These are phyloP conservation scores for Lignosus rhinocerotis DNA, from an alignment of 1,284 basidiomycete genomes.

Conservation along the genomic window DNA sequence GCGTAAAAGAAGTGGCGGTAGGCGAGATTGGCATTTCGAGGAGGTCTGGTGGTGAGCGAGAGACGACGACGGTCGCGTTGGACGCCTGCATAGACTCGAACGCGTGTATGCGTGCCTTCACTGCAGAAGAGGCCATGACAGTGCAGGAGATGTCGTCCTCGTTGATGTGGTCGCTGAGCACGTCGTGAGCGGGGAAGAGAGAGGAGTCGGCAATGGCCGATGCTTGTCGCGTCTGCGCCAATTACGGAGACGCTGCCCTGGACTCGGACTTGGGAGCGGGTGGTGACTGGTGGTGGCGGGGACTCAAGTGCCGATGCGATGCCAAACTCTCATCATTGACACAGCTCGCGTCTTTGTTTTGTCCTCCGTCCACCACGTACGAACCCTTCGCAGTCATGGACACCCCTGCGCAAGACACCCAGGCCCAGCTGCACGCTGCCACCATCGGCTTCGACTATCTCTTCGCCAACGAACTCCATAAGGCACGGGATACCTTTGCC, in stretches of 20 bases:
- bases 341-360: neutral
- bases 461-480: conserved; percentile 64
- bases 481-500: conserved; percentile 52
- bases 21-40: conserved; percentile 51
- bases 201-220: conserved; percentile 1
- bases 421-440: conserved; percentile 47
- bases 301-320: neutral
- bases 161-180: neutral
- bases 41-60: conserved; percentile 33
- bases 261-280: neutral
- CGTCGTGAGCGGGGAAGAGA: neutral
- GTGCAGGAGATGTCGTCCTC: neutral
- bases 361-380: conserved; percentile 1
- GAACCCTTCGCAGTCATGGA: conserved; percentile 10
- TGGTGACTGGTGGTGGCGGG: neutral
- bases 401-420: conserved; percentile 28
- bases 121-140: conserved; percentile 49
- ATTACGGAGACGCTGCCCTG: neutral
- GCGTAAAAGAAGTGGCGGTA: conserved; percentile 31
- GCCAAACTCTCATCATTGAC: neutral
- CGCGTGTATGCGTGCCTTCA: conserved; percentile 60
- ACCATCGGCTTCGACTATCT: conserved; percentile 64
- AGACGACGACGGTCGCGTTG: conserved; percentile 11
- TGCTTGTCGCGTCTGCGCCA: neutral
- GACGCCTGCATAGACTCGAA: conserved; percentile 43